phyloP scores from a whole-genome alignment of 1,284 basidiomycete genomes.

The Melampsora abietis-canadensis region DNA sequence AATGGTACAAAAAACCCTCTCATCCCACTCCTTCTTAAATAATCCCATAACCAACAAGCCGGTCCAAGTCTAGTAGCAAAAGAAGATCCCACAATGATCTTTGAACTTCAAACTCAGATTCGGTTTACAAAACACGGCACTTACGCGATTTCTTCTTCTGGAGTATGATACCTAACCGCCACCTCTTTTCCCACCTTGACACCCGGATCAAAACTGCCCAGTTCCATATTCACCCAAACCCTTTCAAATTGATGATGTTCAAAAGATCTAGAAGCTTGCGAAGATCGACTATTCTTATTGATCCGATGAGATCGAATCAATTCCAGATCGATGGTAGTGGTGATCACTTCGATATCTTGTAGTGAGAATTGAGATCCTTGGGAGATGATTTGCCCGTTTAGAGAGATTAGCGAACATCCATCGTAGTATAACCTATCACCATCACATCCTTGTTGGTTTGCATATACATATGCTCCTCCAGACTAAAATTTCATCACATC shows the following conservation, averaged over 20 bases:
- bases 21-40: slow-evolving; percentile 39
- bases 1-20: slow-evolving; percentile 39
- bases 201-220: slow-evolving; percentile 3
- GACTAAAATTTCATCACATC: slow-evolving; percentile 5
- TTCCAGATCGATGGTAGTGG: slow-evolving; percentile 33
- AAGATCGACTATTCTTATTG: slow-evolving; percentile 29
- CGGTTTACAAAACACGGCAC: background rate
- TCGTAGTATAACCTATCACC: slow-evolving; percentile 43
- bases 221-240: slow-evolving; percentile 18
- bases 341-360: slow-evolving; percentile 37
- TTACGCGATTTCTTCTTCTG: slow-evolving; percentile 42
- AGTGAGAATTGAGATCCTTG: slow-evolving; percentile 43
- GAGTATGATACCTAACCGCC: slow-evolving; percentile 27
- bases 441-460: slow-evolving; percentile 42
- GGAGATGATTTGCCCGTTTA: slow-evolving; percentile 37
- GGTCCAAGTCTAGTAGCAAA: slow-evolving; percentile 38
- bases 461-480: slow-evolving; percentile 39
- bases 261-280: slow-evolving; percentile 15
- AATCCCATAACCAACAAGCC: slow-evolving; percentile 43
- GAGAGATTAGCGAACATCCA: slow-evolving; percentile 37
- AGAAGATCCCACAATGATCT: background rate
- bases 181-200: slow-evolving; percentile 7
- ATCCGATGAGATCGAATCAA: slow-evolving; percentile 26
- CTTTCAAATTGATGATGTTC: slow-evolving; percentile 8
- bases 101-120: background rate